Evolutionary conservation across 805 yeast genomes (phyloP).

Genomic region (Starmerella apis): DNA sequence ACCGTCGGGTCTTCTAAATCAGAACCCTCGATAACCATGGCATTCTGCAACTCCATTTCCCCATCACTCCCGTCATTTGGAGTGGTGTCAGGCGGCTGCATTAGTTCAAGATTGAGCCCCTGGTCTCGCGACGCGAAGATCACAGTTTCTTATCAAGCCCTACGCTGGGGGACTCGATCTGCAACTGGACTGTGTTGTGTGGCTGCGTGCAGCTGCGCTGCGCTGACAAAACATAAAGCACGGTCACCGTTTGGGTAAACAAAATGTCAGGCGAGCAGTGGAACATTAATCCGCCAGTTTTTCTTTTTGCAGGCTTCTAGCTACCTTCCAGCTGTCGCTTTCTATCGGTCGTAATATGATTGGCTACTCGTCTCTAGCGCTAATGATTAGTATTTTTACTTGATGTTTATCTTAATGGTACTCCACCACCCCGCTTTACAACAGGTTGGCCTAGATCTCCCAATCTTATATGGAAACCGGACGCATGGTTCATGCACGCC

Average conservation of each 20-base stretch:
- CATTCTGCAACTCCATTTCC: conserved; percentile 20
- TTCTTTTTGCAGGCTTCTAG: too few relatives aligned
- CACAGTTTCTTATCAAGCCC: conserved; percentile 4
- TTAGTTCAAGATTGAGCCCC: conserved; percentile 3
- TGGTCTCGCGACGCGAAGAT: conserved; percentile 3
- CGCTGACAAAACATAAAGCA: conserved; percentile 3
- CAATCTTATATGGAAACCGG: not conserved
- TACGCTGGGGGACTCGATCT: conserved; percentile 4
- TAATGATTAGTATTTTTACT: too few relatives aligned
- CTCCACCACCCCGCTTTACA: too few relatives aligned
- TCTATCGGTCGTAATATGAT: too few relatives aligned
- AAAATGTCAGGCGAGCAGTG: not conserved
- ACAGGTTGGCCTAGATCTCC: too few relatives aligned
- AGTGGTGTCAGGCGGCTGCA: conserved; percentile 11
- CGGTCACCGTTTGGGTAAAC: conserved; percentile 1
- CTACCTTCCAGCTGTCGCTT: too few relatives aligned
- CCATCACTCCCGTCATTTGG: conserved; percentile 19
- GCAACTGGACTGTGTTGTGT: conserved; percentile 4
- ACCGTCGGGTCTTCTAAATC: conserved; percentile 19
- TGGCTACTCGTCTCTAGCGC: too few relatives aligned
- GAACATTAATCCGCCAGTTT: not conserved
- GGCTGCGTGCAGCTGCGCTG: conserved; percentile 7
- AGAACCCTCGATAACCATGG: conserved; percentile 27
- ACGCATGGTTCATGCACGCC: conserved; percentile 1
- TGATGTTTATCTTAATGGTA: too few relatives aligned